These are phyloP conservation scores for Falciphora oryzae DNA, from an alignment of 2,329 filamentous ascomycete genomes.

Conservation along the genomic window DNA sequence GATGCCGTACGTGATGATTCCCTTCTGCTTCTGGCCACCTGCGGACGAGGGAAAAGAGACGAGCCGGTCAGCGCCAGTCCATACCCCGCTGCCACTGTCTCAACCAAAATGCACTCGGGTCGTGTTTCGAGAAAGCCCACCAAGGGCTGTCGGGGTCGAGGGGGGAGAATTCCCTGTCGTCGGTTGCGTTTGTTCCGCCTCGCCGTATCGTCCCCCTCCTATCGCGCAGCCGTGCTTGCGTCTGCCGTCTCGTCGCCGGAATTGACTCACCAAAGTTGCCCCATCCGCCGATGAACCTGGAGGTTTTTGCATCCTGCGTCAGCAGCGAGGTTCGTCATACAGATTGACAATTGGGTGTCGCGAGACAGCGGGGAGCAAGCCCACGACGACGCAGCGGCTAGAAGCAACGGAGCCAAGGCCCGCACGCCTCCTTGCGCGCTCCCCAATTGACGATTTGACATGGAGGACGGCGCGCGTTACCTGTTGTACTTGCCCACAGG, in stretches of 20 bases:
- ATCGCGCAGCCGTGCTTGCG: neutral
- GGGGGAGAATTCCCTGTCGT: neutral
- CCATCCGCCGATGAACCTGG: slow-evolving; percentile 70
- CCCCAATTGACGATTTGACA: slow-evolving; percentile 3
- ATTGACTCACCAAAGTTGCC: slow-evolving; percentile 64
- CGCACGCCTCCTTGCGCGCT: slow-evolving; percentile 8
- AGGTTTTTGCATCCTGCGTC: neutral
- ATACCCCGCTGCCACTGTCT: neutral
- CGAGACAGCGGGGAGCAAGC: neutral
- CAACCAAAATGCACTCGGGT: too few species aligned
- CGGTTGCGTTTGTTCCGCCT: neutral
- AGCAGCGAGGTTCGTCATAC: neutral
- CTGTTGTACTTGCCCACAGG: slow-evolving; percentile 38
- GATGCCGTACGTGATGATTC: slow-evolving; percentile 66
- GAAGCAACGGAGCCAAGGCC: slow-evolving; percentile 10
- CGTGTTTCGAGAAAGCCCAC: neutral
- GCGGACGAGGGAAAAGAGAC: neutral
- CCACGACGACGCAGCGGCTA: neutral
- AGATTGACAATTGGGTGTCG: slow-evolving; percentile 5
- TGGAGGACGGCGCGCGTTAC: slow-evolving; percentile 28
- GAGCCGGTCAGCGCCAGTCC: neutral
- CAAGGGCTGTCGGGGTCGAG: neutral
- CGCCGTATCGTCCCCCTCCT: neutral
- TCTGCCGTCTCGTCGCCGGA: neutral
- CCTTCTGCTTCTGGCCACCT: slow-evolving; percentile 42